A percentile compares a stretch with the other conserved stretches of the same genome.
These are phyloP conservation scores for Neurospora discreta DNA, from an alignment of 495 filamentous ascomycete genomes.

Conservation along the genomic window DNA sequence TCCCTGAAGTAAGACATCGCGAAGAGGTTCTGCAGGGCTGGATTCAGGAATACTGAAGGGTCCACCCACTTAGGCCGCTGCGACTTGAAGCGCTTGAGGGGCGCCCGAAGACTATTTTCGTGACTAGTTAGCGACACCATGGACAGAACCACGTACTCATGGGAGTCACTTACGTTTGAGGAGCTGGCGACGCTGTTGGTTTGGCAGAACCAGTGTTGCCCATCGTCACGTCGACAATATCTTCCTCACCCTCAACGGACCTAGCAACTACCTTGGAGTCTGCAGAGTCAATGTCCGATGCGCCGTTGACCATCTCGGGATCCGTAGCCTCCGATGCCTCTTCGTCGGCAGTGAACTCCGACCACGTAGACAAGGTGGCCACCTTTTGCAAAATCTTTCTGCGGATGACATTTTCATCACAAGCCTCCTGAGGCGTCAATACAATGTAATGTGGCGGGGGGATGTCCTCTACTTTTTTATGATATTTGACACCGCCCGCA, in stretches of 20 bases:
- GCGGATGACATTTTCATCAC: conserved; percentile 37
- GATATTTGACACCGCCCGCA: background rate
- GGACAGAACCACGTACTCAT: background rate
- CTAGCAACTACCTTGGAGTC: conserved; percentile 59
- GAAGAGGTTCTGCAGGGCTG: conserved; percentile 57
- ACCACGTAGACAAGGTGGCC: conserved; percentile 31
- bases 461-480: conserved; percentile 13
- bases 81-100: conserved; percentile 20
- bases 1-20: conserved; percentile 50
- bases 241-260: conserved; percentile 83
- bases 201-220: conserved; percentile 39
- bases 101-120: conserved; percentile 8
- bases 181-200: background rate
- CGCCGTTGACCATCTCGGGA: conserved; percentile 58
- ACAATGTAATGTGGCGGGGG: conserved; percentile 41
- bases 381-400: conserved; percentile 40
- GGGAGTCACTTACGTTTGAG: conserved; percentile 10
- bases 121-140: background rate
- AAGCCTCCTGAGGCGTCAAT: conserved; percentile 38
- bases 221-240: conserved; percentile 85
- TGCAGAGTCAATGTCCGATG: conserved; percentile 62
- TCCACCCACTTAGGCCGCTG: conserved; percentile 35
- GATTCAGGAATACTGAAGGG: conserved; percentile 34
- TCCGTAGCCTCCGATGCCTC: conserved; percentile 44
- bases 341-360: conserved; percentile 34